These are phyloP conservation scores for Aureobasidium leucospermi DNA, from an alignment of 2,329 filamentous ascomycete genomes.

Conservation along the genomic window DNA sequence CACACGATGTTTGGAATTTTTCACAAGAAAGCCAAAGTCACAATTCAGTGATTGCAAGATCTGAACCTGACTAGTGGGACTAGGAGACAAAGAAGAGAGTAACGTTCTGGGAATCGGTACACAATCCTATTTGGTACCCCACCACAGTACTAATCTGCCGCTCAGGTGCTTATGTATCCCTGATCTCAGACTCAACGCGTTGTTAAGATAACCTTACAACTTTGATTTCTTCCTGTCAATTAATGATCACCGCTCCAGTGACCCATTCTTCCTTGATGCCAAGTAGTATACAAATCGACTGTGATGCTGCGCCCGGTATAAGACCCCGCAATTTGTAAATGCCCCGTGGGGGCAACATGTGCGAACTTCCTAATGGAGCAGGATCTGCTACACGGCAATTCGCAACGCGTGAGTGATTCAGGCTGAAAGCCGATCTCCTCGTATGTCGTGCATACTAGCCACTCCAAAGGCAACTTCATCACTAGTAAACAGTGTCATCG, in stretches of 20 bases:
- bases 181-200: background rate
- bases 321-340: background rate
- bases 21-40: no score
- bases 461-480: background rate
- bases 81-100: no score
- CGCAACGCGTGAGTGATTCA: background rate
- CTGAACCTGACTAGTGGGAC: no score
- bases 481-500: background rate
- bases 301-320: background rate
- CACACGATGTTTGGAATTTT: no score
- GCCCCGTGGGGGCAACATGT: background rate
- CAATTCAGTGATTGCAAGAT: no score
- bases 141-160: background rate
- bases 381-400: background rate
- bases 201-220: background rate
- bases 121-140: background rate
- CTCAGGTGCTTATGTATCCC: background rate
- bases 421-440: constrained; percentile 6
- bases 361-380: background rate
- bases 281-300: background rate
- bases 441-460: background rate
- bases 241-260: background rate
- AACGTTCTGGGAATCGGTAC: no score
- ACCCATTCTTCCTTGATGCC: background rate
- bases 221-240: background rate